phyloP scores from a whole-genome alignment of 768 basidiomycete genomes.

The Termitomyces sp. region DNA sequence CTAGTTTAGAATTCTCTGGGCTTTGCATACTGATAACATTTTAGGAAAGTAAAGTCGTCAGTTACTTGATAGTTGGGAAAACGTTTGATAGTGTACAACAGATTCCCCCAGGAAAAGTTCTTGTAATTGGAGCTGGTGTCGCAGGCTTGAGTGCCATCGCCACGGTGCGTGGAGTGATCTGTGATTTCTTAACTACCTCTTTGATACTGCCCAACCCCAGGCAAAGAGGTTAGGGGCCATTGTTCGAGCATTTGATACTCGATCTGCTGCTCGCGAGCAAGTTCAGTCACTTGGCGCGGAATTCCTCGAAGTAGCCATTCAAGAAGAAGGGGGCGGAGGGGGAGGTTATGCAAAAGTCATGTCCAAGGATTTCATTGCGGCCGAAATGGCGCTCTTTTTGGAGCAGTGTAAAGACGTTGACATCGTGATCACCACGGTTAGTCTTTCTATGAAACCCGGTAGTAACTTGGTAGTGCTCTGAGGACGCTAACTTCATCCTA shows the following conservation, averaged over 20 bases:
- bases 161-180: slow-evolving; percentile 44
- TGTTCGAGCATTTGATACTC: slow-evolving; percentile 85
- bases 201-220: slow-evolving; percentile 28
- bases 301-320: slow-evolving; percentile 75
- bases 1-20: background rate
- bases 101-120: slow-evolving; percentile 84
- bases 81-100: slow-evolving; percentile 23
- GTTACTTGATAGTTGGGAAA: background rate
- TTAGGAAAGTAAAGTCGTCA: slow-evolving; percentile 27
- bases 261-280: slow-evolving; percentile 82
- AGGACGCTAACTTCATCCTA: background rate
- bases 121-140: slow-evolving; percentile 87
- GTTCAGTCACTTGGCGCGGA: slow-evolving; percentile 89
- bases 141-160: slow-evolving; percentile 87
- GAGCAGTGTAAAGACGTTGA: slow-evolving; percentile 88
- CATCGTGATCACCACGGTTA: slow-evolving; percentile 80
- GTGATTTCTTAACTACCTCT: background rate
- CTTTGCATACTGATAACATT: background rate
- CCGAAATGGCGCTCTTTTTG: slow-evolving; percentile 86
- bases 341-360: slow-evolving; percentile 90
- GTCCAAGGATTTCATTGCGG: slow-evolving; percentile 86
- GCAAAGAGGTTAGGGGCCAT: slow-evolving; percentile 83
- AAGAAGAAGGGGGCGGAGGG: slow-evolving; percentile 79
- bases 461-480: background rate
- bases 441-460: slow-evolving; percentile 11